Conservation (phyloP, 257 asterid species). For the Nicotiana attenuata region DNA sequence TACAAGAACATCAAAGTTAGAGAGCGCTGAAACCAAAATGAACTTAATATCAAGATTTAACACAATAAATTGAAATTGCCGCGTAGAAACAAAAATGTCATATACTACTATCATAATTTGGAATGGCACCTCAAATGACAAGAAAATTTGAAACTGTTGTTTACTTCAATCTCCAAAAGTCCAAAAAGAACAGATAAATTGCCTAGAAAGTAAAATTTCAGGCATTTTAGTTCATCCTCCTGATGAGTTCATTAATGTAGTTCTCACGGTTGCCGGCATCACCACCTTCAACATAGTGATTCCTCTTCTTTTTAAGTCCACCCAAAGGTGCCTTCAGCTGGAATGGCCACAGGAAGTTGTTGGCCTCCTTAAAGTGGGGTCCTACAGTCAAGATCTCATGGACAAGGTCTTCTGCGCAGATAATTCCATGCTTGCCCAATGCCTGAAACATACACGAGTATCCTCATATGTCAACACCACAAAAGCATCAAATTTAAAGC, state of each 20-base stretch:
- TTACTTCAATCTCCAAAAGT: too few relatives aligned
- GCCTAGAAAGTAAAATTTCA: neutral
- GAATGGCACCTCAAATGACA: neutral
- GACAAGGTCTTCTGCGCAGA: slow-evolving; percentile 50
- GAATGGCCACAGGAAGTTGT: slow-evolving; percentile 60
- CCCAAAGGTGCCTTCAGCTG: slow-evolving; percentile 58
- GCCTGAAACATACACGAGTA: slow-evolving; percentile 8
- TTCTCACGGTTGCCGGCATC: slow-evolving; percentile 61
- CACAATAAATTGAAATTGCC: neutral
- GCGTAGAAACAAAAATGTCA: neutral
- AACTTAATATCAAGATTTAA: neutral
- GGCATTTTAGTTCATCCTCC: slow-evolving; percentile 44
- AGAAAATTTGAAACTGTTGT: neutral
- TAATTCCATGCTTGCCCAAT: slow-evolving; percentile 45
- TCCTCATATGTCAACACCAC: neutral
- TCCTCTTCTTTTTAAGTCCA: slow-evolving; percentile 60
- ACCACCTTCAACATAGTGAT: slow-evolving; percentile 61
- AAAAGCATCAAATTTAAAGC: neutral
- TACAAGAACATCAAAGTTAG: neutral
- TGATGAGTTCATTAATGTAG: slow-evolving; percentile 43
- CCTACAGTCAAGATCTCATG: slow-evolving; percentile 54
- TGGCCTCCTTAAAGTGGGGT: slow-evolving; percentile 54
- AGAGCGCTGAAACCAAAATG: neutral
- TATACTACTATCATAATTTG: slow-evolving; percentile 4
- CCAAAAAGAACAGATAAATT: neutral